Evolutionary conservation across 2,329 filamentous ascomycete species (phyloP), one percentile per base, ranked within the genome.

Genomic region (Chrysoporthe austroafricana): DNA sequence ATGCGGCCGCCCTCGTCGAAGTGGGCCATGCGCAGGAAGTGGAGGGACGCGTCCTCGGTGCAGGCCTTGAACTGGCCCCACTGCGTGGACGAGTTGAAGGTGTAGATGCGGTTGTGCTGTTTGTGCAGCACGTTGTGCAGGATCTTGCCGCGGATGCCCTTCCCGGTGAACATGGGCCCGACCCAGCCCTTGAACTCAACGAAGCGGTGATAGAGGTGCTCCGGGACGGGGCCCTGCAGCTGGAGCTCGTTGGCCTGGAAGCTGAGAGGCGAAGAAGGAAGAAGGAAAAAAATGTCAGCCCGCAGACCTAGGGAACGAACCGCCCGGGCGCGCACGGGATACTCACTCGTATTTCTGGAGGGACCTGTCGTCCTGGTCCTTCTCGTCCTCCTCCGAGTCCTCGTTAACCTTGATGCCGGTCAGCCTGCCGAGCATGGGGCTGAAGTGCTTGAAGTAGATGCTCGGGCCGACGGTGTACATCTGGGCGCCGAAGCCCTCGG

Each of bases 231-330:
- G 0, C 95, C 95, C 58, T 86, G 84, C 8, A 98, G 85, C 77
- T 97, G 95, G 74, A 97, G 89, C 77, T 97, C 91, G 76, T 93
- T 94, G 50, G 95, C 92, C 83, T 97, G 94, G 79, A 98, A 98
- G 78, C 92, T 94, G 74, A 16, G 18, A n/a, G 63, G 36, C 52
- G 54, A 58, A 64, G 46, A 18, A 16, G 18, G 62, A 32, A 60
- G 26, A 50, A 21, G 26, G 11, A n/a, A 62, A 65, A 9, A 60
- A 7, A 36, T 67, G 11, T 36, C 56, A 11, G 39, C 16, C 21
- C 39, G 16, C 14, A 26, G 11, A 18, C 21, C 13, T 11, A 1
- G 39, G 36, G 13, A n/a, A 16, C 4, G n/a, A 34, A 39, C 14
- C 32, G 36, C 11, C 4, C 21, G 14, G 7, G 6, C 2, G 34